Base-by-base conservation (phyloP, 345 rosid genomes). In the Brassica juncea region DNA sequence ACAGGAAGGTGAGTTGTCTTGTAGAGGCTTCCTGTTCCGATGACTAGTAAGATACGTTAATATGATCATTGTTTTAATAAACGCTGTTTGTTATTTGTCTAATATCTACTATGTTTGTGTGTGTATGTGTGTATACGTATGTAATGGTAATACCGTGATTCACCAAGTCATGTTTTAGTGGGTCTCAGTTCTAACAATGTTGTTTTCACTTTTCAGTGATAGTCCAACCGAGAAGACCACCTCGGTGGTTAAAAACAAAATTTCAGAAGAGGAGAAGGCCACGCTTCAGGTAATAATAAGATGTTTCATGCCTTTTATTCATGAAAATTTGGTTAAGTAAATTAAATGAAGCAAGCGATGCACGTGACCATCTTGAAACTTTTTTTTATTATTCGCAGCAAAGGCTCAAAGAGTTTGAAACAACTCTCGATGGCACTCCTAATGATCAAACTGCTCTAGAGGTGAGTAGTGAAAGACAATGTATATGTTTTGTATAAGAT, bases 321-420 rank as follows among this genome's bases (percentile, higher is more conserved):
- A 54, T 70, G 54, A 69, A 55, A 27, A 4, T 68, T 47, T 68
- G 25, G 21, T 16, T 73, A 42, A 54, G 62, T 44, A 21, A 58
- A 21, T 10, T 32, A 69, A 49, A 44, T 8, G 54, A 21, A 67
- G 54, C 52, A 34, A 73, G 74, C 52, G 10, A 68, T 8, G 30
- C 34, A 44, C 11, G 55, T 79, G 28, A 78, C 47, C 77, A 67
- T 67, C 11, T 47, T 31, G 2, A 64, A 31, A 14, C 2, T 23
- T 28, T 62, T 23, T 30, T 35, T 78, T 1, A n/a, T n/a, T n/a
- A 11, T 60, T 82, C 71, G 75, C 97, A 94, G 99, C 82, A 76
- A 80, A 88, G 88, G 88, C 89, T 94, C 81, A 86, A 88, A 80
- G 86, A 88, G 77, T 94, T 84, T 70, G 97, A 94, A 81, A 87